Percentiles rank a stretch among this genome's conserved stretches.
These are phyloP conservation scores for Paralagenidium karlingii DNA, from an alignment of 352 stramenopile genomes.

Conservation along the genomic window DNA sequence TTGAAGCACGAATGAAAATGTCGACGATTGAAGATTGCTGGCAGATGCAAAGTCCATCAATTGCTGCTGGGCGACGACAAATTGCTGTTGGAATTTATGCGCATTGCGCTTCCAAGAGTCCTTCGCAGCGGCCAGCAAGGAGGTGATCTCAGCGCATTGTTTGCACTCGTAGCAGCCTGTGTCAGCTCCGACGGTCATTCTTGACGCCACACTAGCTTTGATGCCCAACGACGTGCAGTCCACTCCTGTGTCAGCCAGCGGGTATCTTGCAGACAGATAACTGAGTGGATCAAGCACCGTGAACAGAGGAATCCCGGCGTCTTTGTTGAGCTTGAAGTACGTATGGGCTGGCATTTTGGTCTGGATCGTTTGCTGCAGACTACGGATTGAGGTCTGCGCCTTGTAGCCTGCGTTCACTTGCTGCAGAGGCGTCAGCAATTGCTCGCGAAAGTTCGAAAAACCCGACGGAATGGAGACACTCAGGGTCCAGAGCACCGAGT, in stretches of 20 bases:
- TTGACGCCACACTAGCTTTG: conserved; percentile 19
- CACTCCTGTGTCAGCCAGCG: conserved; percentile 11
- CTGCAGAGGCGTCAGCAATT: conserved; percentile 20
- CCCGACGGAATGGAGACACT: conserved; percentile 13
- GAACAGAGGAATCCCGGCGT: conserved; percentile 26
- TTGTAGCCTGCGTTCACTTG: conserved; percentile 11
- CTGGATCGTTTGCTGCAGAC: conserved; percentile 14
- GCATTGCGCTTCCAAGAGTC: conserved; percentile 26
- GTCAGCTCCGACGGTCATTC: conserved; percentile 35
- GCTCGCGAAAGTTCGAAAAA: conserved; percentile 18
- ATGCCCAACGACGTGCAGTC: conserved; percentile 37
- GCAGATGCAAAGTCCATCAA: conserved; percentile 31
- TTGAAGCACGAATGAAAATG: conserved; percentile 2
- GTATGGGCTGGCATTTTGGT: conserved; percentile 16
- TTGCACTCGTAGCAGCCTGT: conserved; percentile 61
- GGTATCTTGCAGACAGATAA: conserved; percentile 28
- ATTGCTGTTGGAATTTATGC: conserved; percentile 47
- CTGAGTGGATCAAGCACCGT: conserved; percentile 17
- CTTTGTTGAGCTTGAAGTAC: conserved; percentile 40
- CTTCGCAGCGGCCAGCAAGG: conserved; percentile 15
- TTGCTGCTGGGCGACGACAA: conserved; percentile 22
- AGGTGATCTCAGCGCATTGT: conserved; percentile 19
- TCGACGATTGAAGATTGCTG: too few relatives aligned
- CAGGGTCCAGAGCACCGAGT: conserved; percentile 11
- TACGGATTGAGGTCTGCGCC: too few relatives aligned